These are phyloP conservation scores for Fusarium coffeatum DNA, from an alignment of 2,329 filamentous ascomycete genomes.

Conservation along the genomic window DNA sequence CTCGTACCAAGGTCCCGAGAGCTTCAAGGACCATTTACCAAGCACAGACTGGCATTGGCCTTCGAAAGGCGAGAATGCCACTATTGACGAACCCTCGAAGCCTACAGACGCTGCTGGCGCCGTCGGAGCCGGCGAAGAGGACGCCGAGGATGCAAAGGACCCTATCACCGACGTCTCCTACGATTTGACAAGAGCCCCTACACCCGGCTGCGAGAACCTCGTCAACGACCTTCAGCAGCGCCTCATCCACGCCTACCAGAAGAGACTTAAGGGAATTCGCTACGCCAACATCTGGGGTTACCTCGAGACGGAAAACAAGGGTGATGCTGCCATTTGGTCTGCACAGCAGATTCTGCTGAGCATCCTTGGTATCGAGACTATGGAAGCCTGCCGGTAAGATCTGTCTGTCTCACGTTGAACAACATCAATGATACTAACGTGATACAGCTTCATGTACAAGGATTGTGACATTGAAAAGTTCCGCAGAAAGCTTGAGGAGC, in stretches of 20 bases:
- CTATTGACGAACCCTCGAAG: conserved; percentile 12
- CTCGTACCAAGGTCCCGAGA: conserved; percentile 38
- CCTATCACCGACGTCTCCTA: conserved; percentile 41
- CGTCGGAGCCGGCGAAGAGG: conserved; percentile 33
- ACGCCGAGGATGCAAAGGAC: conserved; percentile 26
- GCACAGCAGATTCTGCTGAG: conserved; percentile 45
- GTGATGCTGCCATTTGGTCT: conserved; percentile 46
- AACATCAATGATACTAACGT: conserved; percentile 25
- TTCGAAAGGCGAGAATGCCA: conserved; percentile 26
- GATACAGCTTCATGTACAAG: conserved; percentile 42
- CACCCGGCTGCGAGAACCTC: conserved; percentile 40
- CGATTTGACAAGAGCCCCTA: conserved; percentile 36
- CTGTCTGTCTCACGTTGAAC: conserved; percentile 12
- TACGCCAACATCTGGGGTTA: conserved; percentile 48
- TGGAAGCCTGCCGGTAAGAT: conserved; percentile 45
- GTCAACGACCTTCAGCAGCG: conserved; percentile 46
- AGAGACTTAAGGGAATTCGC: conserved; percentile 42
- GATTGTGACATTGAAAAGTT: conserved; percentile 43
- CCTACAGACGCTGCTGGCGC: conserved; percentile 25
- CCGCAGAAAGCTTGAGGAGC: conserved; percentile 39
- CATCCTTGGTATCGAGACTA: conserved; percentile 46
- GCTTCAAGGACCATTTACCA: conserved; percentile 31
- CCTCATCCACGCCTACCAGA: conserved; percentile 43
- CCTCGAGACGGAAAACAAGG: conserved; percentile 48
- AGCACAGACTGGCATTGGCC: conserved; percentile 40